A percentile compares a stretch with the other conserved stretches of the same genome.
phyloP scores from a whole-genome alignment of 768 basidiomycete species.

The Leccinum barrowsii region DNA sequence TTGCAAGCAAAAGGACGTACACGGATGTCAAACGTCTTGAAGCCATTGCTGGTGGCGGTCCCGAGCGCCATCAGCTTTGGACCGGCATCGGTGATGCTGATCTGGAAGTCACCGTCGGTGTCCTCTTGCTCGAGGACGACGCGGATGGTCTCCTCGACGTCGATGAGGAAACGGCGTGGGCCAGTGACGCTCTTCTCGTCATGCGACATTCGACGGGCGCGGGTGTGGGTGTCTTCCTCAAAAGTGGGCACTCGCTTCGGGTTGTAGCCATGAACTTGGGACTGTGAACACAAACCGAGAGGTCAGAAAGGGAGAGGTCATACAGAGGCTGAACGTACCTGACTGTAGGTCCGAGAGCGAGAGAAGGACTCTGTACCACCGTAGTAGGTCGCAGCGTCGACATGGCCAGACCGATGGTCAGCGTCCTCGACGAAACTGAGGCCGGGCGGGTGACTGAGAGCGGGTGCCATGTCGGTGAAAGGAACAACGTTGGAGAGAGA shows the following conservation, averaged over 20 bases:
- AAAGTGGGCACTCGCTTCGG: conserved; percentile 71
- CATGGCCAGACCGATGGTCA: conserved; percentile 44
- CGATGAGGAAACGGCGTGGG: conserved; percentile 89
- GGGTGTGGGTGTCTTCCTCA: conserved; percentile 69
- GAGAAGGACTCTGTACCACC: conserved; percentile 74
- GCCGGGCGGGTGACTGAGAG: conserved; percentile 58
- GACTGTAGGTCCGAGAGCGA: conserved; percentile 85
- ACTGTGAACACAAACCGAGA: conserved; percentile 37
- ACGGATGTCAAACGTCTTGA: conserved; percentile 95
- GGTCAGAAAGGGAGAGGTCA: conserved; percentile 10
- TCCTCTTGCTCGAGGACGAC: conserved; percentile 97
- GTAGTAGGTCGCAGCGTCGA: conserved; percentile 80
- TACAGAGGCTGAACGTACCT: conserved; percentile 49
- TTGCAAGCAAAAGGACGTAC: conserved; percentile 38
- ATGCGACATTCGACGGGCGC: conserved; percentile 83
- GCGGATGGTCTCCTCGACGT: conserved; percentile 97
- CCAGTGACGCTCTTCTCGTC: conserved; percentile 82
- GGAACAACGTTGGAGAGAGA: neutral
- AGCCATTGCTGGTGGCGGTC: conserved; percentile 95
- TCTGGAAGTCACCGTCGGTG: conserved; percentile 95
- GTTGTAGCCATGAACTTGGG: conserved; percentile 67
- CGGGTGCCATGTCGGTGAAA: conserved; percentile 52
- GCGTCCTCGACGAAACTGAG: conserved; percentile 67
- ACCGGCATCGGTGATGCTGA: conserved; percentile 93
- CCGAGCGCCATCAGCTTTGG: conserved; percentile 96